phyloP scores from a whole-genome alignment of 2,329 filamentous ascomycete genomes.

The Microsporum audouinii region DNA sequence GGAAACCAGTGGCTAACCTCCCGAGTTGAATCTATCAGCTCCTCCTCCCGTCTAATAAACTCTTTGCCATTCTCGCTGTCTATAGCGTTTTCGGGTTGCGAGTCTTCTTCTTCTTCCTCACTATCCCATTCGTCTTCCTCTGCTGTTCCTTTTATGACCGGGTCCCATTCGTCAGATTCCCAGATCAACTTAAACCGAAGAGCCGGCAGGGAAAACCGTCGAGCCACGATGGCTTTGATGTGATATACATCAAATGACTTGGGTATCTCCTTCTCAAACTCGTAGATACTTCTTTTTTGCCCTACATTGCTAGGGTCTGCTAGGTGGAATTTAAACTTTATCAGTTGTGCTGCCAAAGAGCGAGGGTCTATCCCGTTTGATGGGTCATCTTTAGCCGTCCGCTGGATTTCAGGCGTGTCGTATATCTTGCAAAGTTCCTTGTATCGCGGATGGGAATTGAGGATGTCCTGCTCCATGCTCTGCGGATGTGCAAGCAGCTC shows the following conservation, averaged over 20 bases:
- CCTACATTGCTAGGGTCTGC: conserved; percentile 6
- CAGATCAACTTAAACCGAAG: conserved; percentile 59
- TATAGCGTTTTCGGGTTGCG: conserved; percentile 21
- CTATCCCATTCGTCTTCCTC: conserved; percentile 43
- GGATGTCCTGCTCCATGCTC: conserved; percentile 39
- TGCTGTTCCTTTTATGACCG: conserved; percentile 53
- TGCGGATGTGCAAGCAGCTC: conserved; percentile 46
- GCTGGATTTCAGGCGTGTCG: conserved; percentile 55
- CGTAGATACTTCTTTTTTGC: conserved; percentile 9
- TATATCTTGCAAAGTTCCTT: conserved; percentile 61
- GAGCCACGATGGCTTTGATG: conserved; percentile 65
- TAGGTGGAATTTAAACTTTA: conserved; percentile 52
- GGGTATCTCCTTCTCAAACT: conserved; percentile 48
- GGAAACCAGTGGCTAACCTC: conserved; percentile 68
- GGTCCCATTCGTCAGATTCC: conserved; percentile 88
- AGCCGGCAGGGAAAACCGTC: conserved; percentile 54
- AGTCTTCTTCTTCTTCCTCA: conserved; percentile 39
- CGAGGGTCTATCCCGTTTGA: conserved; percentile 50
- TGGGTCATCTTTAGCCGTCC: conserved; percentile 32
- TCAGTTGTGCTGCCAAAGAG: conserved; percentile 68
- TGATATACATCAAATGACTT: conserved; percentile 69
- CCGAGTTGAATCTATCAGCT: conserved; percentile 66
- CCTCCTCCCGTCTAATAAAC: conserved; percentile 67
- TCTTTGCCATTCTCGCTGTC: conserved; percentile 34
- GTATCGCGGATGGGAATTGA: conserved; percentile 60